Conservation (phyloP, 208 protist genomes). For the Vickermania ingenoplastis region DNA sequence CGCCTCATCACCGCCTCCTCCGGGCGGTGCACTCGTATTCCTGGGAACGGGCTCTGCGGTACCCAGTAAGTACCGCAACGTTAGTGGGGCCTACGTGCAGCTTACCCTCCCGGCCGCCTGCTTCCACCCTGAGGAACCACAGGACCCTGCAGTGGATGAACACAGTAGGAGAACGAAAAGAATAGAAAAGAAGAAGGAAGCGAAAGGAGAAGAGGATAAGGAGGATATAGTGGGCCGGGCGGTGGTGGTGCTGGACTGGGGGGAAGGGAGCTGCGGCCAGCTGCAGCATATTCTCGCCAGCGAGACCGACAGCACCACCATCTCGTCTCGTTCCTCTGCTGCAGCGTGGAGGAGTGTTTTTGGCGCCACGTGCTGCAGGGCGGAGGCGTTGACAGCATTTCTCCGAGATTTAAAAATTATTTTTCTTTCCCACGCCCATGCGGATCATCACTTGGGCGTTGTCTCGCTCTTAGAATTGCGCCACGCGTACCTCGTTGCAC, state of each 20-base stretch:
- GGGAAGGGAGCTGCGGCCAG: slow-evolving; percentile 72
- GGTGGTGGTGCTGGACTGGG: slow-evolving; percentile 75
- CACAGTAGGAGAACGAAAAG: too few relatives aligned
- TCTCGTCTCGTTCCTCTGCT: background rate
- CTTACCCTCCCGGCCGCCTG: slow-evolving; percentile 28
- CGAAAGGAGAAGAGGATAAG: slow-evolving; percentile 5
- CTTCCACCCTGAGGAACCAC: slow-evolving; percentile 8
- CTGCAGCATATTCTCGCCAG: slow-evolving; percentile 17
- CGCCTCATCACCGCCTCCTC: background rate
- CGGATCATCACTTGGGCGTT: slow-evolving; percentile 83
- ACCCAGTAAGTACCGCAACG: slow-evolving; percentile 86
- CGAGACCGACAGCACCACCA: too few relatives aligned
- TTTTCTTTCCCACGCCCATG: slow-evolving; percentile 87
- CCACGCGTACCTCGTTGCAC: slow-evolving; percentile 18
- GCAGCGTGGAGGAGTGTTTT: background rate
- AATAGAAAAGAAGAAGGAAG: too few relatives aligned
- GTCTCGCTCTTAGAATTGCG: slow-evolving; percentile 53
- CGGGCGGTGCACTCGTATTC: slow-evolving; percentile 58
- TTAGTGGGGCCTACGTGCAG: slow-evolving; percentile 66
- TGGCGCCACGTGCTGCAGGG: slow-evolving; percentile 1
- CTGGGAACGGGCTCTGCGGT: slow-evolving; percentile 81
- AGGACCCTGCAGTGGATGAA: background rate
- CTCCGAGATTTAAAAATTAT: slow-evolving; percentile 47
- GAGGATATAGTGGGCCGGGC: slow-evolving; percentile 9
- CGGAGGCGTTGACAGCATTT: slow-evolving; percentile 12